These are phyloP conservation scores for Sonneratia caseolaris DNA, from an alignment of 345 rosid genomes.

Conservation along the genomic window DNA sequence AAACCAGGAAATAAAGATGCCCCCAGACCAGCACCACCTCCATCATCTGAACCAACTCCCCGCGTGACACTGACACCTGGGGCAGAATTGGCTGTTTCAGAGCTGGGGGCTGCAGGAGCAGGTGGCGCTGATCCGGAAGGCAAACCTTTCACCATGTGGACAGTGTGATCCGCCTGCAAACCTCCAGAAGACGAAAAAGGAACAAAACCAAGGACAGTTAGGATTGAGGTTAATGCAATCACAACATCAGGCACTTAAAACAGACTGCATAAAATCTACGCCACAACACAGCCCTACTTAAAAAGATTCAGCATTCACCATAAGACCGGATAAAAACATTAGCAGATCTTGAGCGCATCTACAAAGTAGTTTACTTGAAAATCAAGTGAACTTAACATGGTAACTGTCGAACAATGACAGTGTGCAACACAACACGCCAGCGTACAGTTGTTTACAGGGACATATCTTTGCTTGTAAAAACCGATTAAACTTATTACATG, in stretches of 20 bases:
- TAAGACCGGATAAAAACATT: not conserved
- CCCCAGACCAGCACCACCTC: slow-evolving; percentile 44
- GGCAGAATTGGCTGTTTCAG: slow-evolving; percentile 32
- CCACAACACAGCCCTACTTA: not conserved
- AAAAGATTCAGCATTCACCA: not conserved
- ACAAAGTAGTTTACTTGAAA: not conserved
- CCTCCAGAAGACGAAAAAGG: slow-evolving; percentile 30
- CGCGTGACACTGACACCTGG: slow-evolving; percentile 42
- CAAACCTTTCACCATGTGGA: slow-evolving; percentile 86
- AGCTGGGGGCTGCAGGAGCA: slow-evolving; percentile 32
- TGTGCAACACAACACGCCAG: no score
- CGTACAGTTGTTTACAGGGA: no score
- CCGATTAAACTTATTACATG: no score
- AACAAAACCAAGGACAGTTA: slow-evolving; percentile 2
- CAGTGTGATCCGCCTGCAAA: slow-evolving; percentile 83
- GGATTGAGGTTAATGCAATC: not conserved
- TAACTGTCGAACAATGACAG: no score
- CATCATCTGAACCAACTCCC: slow-evolving; percentile 50
- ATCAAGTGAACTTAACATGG: not conserved
- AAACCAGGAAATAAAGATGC: slow-evolving; percentile 70
- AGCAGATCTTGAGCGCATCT: not conserved
- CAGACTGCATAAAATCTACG: not conserved
- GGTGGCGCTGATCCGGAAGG: slow-evolving; percentile 46
- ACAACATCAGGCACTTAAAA: not conserved
- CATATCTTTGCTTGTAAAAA: no score